Evolutionary conservation across 1,284 basidiomycete genomes (phyloP).

Genomic region (Cutaneotrichosporon cutaneum): DNA sequence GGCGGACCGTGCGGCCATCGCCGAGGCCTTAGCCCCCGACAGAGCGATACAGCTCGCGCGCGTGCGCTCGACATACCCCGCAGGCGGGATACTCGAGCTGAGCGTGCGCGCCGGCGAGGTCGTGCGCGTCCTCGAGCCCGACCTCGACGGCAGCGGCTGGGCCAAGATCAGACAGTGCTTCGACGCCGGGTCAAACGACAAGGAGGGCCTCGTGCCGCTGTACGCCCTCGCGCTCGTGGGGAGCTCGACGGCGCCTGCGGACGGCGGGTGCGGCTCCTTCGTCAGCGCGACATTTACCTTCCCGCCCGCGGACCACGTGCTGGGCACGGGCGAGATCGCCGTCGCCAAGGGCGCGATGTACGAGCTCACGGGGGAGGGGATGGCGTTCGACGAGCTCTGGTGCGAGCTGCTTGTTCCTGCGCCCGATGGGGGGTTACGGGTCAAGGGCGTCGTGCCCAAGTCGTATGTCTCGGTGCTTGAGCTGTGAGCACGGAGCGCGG

Average conservation of each 20-base stretch:
- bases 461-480: constrained; percentile 15
- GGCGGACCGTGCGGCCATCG: constrained; percentile 18
- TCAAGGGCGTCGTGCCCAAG: constrained; percentile 27
- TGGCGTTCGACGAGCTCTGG: constrained; percentile 26
- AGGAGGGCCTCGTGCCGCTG: constrained; percentile 23
- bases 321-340: constrained; percentile 17
- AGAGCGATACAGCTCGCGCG: constrained; percentile 13
- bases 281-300: constrained; percentile 25
- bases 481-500: neutral
- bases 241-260: constrained; percentile 11
- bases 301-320: constrained; percentile 18
- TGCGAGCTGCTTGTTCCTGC: constrained; percentile 26
- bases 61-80: constrained; percentile 14
- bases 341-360: constrained; percentile 21
- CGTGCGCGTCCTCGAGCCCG: constrained; percentile 26
- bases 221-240: constrained; percentile 18
- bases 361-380: constrained; percentile 28
- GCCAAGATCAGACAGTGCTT: constrained; percentile 20
- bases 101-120: constrained; percentile 18
- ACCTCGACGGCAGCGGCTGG: constrained; percentile 27
- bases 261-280: constrained; percentile 24
- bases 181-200: constrained; percentile 4
- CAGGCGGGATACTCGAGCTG: constrained; percentile 13
- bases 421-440: constrained; percentile 4
- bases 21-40: constrained; percentile 13